phyloP scores from a whole-genome alignment of 805 yeast genomes.

The Schizosaccharomyces cryophilus region DNA sequence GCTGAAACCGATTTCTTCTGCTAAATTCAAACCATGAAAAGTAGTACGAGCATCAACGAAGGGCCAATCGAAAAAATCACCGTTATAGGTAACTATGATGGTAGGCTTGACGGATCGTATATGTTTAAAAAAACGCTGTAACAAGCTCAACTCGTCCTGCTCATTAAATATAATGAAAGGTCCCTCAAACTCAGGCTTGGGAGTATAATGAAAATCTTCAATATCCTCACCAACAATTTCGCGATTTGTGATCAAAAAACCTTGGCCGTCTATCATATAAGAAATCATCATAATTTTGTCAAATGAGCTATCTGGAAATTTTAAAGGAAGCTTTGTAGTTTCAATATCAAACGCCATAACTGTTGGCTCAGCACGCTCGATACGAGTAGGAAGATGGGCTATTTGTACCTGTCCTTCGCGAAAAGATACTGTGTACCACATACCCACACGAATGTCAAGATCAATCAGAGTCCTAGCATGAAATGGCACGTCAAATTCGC shows the following conservation, averaged over 20 bases:
- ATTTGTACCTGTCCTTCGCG: conserved; percentile 29
- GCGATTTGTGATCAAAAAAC: conserved; percentile 76
- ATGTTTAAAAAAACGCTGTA: conserved; percentile 68
- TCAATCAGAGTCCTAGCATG: conserved; percentile 94
- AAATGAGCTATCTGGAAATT: conserved; percentile 73
- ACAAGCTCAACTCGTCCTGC: conserved; percentile 49
- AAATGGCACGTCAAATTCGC: conserved; percentile 91
- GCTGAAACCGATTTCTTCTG: conserved; percentile 80
- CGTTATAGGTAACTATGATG: conserved; percentile 92
- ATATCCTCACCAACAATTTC: conserved; percentile 87
- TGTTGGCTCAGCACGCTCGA: conserved; percentile 93
- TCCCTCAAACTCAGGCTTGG: conserved; percentile 89
- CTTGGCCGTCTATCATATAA: conserved; percentile 96
- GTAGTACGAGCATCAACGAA: conserved; percentile 75
- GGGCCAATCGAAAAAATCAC: conserved; percentile 99
- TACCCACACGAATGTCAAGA: conserved; percentile 63
- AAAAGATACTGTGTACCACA: conserved; percentile 72
- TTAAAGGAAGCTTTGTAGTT: conserved; percentile 86
- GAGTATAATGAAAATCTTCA: conserved; percentile 91
- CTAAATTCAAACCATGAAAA: conserved; percentile 67
- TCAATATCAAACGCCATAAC: conserved; percentile 93
- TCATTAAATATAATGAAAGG: conserved; percentile 75
- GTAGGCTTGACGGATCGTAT: conserved; percentile 73
- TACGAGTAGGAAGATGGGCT: conserved; percentile 40
- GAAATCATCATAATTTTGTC: conserved; percentile 98